Evolutionary conservation across 176 grass and related monocot genomes (phyloP).

Genomic region (Oryza rufipogon): DNA sequence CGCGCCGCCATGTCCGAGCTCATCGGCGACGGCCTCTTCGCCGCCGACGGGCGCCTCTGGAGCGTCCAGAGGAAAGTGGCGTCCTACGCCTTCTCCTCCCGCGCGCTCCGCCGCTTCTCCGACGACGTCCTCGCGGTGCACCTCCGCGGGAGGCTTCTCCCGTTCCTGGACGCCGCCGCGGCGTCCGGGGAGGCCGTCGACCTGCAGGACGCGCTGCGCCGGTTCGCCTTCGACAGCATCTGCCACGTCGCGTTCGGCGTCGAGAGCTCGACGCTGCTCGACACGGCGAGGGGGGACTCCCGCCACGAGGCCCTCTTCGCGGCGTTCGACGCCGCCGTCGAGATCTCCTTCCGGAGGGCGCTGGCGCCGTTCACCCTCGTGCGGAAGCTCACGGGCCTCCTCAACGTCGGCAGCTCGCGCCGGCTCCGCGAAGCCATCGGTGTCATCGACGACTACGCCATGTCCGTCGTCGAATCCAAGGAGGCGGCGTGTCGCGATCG

Average conservation of each 20-base stretch:
- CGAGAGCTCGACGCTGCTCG: conserved; percentile 27
- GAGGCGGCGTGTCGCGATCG: not conserved
- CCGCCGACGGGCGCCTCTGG: conserved; percentile 55
- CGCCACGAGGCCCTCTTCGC: conserved; percentile 39
- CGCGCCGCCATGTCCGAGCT: conserved; percentile 37
- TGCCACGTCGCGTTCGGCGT: conserved; percentile 72
- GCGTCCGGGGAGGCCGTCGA: conserved; percentile 36
- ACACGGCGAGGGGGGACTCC: not conserved
- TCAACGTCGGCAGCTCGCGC: conserved; percentile 61
- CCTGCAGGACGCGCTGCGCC: conserved; percentile 63
- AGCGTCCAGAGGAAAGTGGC: conserved; percentile 66
- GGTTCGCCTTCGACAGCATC: conserved; percentile 67
- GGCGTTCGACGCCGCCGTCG: conserved; percentile 62
- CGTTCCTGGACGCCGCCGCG: conserved; percentile 50
- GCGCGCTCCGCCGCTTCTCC: conserved; percentile 45
- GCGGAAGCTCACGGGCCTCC: conserved; percentile 37
- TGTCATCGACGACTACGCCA: conserved; percentile 51
- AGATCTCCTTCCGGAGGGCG: conserved; percentile 57
- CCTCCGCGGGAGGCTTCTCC: conserved; percentile 37
- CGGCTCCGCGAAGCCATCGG: conserved; percentile 53
- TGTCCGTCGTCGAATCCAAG: conserved; percentile 54
- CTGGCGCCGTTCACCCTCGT: conserved; percentile 47
- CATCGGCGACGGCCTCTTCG: conserved; percentile 65
- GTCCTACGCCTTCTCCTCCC: conserved; percentile 59
- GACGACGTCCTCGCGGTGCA: conserved; percentile 41